These are phyloP conservation scores for Chaetomium olivaceum DNA, from an alignment of 2,329 filamentous ascomycete species.

Conservation along the genomic window DNA sequence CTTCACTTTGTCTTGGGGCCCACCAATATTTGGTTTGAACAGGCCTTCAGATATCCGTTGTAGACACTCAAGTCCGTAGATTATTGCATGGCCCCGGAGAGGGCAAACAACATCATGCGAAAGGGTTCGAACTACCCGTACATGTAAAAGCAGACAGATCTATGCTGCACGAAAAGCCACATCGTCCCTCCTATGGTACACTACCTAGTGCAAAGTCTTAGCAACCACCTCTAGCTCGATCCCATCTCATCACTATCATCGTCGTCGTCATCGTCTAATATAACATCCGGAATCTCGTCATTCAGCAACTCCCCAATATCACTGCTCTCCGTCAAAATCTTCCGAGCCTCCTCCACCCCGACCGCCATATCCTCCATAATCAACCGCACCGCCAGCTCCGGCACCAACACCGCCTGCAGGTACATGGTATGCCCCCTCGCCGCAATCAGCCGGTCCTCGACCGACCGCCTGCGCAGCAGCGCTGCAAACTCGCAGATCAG, in stretches of 20 bases:
- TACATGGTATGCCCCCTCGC: conserved; percentile 67
- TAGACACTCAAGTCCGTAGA: background rate
- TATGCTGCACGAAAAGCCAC: background rate
- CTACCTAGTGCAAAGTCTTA: background rate
- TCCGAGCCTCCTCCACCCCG: conserved; percentile 45
- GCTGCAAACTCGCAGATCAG: conserved; percentile 62
- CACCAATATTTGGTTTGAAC: background rate
- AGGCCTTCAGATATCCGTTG: background rate
- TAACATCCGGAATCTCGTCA: conserved; percentile 61
- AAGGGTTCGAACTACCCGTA: background rate
- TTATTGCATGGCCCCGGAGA: background rate
- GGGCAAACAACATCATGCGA: background rate
- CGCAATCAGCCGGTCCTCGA: conserved; percentile 65
- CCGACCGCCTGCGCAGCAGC: conserved; percentile 61
- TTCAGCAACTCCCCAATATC: conserved; percentile 67
- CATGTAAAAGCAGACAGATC: background rate
- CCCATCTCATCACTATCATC: conserved; percentile 20
- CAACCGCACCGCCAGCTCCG: conserved; percentile 61
- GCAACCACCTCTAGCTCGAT: background rate
- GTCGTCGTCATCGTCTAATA: conserved; percentile 13
- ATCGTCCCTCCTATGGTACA: background rate
- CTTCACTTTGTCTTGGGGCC: too few relatives aligned
- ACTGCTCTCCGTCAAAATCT: conserved; percentile 66
- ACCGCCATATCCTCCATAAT: conserved; percentile 59
- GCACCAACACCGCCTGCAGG: conserved; percentile 74